phyloP scores from a whole-genome alignment of 2,329 filamentous ascomycete genomes.

The Alternaria metachromatica region DNA sequence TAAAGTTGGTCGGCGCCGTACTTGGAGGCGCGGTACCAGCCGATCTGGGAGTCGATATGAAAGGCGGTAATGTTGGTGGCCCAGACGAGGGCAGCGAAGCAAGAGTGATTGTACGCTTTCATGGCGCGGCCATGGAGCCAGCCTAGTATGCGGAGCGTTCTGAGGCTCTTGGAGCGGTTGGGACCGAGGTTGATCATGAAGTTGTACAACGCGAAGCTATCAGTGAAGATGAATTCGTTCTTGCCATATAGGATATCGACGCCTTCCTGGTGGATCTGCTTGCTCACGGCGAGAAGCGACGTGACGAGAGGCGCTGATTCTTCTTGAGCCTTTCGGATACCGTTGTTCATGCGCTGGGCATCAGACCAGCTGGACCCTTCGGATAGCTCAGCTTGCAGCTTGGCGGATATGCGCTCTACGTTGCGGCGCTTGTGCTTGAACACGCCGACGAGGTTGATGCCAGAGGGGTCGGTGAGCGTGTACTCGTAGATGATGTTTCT shows the following conservation, averaged over 20 bases:
- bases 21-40: slow-evolving; percentile 5
- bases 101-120: slow-evolving; percentile 45
- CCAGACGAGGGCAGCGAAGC: slow-evolving; percentile 37
- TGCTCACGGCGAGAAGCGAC: slow-evolving; percentile 36
- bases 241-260: slow-evolving; percentile 36
- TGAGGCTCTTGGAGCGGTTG: slow-evolving; percentile 28
- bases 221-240: slow-evolving; percentile 35
- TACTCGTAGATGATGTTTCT: slow-evolving; percentile 43
- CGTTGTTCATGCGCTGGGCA: slow-evolving; percentile 5
- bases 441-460: slow-evolving; percentile 32
- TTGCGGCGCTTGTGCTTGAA: slow-evolving; percentile 39
- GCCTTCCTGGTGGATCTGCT: slow-evolving; percentile 38
- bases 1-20: slow-evolving; percentile 39
- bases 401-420: slow-evolving; percentile 26
- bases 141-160: slow-evolving; percentile 30
- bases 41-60: slow-evolving; percentile 23
- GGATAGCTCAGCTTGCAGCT: background rate
- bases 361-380: background rate
- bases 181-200: slow-evolving; percentile 43
- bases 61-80: slow-evolving; percentile 40
- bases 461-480: slow-evolving; percentile 33
- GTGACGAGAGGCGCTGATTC: slow-evolving; percentile 24
- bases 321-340: slow-evolving; percentile 10
- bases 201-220: slow-evolving; percentile 38
- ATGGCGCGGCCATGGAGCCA: slow-evolving; percentile 33